Evolutionary conservation across 2,329 filamentous ascomycete species (phyloP), one percentile per base, ranked within the genome.

Genomic region (Hypoxylon sp.): DNA sequence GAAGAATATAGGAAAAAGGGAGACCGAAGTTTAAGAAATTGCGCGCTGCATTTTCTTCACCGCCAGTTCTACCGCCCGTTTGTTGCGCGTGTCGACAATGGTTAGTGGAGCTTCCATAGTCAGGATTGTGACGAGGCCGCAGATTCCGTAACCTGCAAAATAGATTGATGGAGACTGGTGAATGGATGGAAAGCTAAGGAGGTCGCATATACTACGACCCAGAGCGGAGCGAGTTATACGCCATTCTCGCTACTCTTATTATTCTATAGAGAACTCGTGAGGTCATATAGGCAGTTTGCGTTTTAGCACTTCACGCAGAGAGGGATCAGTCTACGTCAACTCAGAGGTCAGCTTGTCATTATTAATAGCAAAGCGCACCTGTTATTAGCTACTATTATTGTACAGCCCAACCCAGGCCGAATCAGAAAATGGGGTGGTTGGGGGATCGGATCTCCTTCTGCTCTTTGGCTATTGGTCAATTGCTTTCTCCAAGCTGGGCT

Each of bases 341-440:
- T 25, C 36, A 48, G 34, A 64, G 55, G 49, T 51, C 45, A 59
- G 45, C 57, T 64, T 60, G 63, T 58, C 56, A 68, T 70, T 66
- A 71, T 71, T 68, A 71, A 71, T 68, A 69, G 65, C 50, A 71
- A 25, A 60, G 38, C 10, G 32, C 32, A 53, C 17, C 38, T 43
- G 51, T 59, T 51, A 70, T 68, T 56, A 68, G 53, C 62, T 60
- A n/a, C n/a, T n/a, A n/a, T n/a, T n/a, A n/a, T n/a, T n/a, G n/a
- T n/a, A 67, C 63, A 62, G 43, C 56, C 23, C n/a, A n/a, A n/a
- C n/a, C 57, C 50, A 50, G 36, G 49, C 55, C 62, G 43, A 61
- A 63, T 59, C 10, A 49, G 63, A 71, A 71, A 71, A 60, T 71
- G 56, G 63, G 66, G 68, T 69, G 68, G 68, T 55, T 71, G 68